These are phyloP conservation scores for Teratosphaeria zuluensis DNA, from an alignment of 2,329 filamentous ascomycete genomes.

Conservation along the genomic window DNA sequence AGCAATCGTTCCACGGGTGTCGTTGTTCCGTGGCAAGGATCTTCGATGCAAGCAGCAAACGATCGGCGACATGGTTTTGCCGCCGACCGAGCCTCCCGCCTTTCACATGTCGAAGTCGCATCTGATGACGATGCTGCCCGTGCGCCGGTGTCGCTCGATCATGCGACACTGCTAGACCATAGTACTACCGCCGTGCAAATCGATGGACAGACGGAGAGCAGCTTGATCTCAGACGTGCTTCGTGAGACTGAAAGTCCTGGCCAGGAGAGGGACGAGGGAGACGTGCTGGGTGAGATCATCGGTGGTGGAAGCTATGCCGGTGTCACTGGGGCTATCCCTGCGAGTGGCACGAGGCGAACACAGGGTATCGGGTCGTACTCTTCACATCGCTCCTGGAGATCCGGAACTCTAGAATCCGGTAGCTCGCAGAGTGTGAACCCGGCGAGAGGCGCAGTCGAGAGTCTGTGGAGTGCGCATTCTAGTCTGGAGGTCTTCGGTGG, in stretches of 20 bases:
- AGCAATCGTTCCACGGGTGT: no score
- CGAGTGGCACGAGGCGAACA: neutral
- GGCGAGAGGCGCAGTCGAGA: slow-evolving; percentile 10
- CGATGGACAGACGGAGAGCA: neutral
- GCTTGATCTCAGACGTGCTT: slow-evolving; percentile 1
- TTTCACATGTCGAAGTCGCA: neutral
- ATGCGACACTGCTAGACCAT: neutral
- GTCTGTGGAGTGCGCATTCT: slow-evolving; percentile 3
- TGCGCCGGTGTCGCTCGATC: neutral
- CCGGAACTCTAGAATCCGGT: neutral
- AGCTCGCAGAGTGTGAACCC: slow-evolving; percentile 14
- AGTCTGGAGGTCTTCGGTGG: neutral
- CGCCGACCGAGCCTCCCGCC: neutral
- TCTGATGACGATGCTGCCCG: neutral
- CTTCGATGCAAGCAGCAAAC: neutral
- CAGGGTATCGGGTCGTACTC: slow-evolving; percentile 3
- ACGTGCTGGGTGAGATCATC: slow-evolving; percentile 4
- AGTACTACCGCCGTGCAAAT: neutral
- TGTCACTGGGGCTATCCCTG: neutral
- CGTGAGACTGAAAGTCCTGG: slow-evolving; percentile 26
- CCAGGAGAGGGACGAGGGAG: slow-evolving; percentile 26
- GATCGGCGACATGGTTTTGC: neutral
- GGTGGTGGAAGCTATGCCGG: neutral
- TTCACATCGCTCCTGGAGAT: slow-evolving; percentile 4
- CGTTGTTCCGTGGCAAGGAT: neutral